phyloP scores from a whole-genome alignment of 1,284 basidiomycete genomes.

The Papiliotrema nemorosa region DNA sequence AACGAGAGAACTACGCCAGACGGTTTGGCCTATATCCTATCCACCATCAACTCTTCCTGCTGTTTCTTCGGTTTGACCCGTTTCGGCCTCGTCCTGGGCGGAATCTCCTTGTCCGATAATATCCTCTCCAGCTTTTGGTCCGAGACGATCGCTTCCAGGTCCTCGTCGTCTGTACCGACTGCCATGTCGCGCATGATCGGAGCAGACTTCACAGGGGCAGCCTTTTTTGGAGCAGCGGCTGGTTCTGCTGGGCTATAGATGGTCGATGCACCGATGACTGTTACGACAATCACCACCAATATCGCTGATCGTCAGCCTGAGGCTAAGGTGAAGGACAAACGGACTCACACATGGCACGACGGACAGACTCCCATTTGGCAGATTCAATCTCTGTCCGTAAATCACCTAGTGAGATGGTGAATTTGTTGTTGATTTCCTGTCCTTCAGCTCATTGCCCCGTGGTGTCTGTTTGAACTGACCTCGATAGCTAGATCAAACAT shows the following conservation, averaged over 20 bases:
- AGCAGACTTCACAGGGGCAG: constrained; percentile 4
- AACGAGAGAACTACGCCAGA: too few relatives aligned
- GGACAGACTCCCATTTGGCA: constrained; percentile 87
- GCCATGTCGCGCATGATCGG: constrained; percentile 34
- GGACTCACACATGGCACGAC: constrained; percentile 72
- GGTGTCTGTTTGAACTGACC: constrained; percentile 52
- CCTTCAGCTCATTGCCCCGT: not conserved
- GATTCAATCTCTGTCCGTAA: constrained; percentile 81
- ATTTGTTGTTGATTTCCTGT: constrained; percentile 81
- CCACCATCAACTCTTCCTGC: not conserved
- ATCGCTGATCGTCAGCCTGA: not conserved
- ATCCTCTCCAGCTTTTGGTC: constrained; percentile 5
- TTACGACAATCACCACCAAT: not conserved
- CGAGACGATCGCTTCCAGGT: constrained; percentile 20
- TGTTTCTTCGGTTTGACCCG: not conserved
- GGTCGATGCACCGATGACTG: constrained; percentile 7
- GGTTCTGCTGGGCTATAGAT: constrained; percentile 5
- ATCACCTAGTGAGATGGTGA: constrained; percentile 78
- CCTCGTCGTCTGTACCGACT: constrained; percentile 36
- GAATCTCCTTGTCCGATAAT: constrained; percentile 1
- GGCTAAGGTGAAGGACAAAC: not conserved
- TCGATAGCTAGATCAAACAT: constrained; percentile 83
- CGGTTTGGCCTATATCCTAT: not conserved
- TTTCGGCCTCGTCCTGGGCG: not conserved
- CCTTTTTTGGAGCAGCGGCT: constrained; percentile 2